phyloP scores from a whole-genome alignment of 192 early-diverging fungal species.

The Entomortierella chlamydospora region DNA sequence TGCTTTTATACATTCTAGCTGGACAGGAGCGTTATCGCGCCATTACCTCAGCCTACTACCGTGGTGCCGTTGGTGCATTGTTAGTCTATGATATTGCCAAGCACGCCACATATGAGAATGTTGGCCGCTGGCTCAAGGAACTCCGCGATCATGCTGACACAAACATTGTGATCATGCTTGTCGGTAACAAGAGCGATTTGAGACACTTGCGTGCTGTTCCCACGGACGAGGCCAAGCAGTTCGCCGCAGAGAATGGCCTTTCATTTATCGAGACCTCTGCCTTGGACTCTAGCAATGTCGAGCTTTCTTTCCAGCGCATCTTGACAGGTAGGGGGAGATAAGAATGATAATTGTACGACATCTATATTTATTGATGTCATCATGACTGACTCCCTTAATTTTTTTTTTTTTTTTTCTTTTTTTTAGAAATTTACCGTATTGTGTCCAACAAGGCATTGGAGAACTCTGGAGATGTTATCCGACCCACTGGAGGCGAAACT shows the following conservation, averaged over 20 bases:
- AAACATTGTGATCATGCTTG: slow-evolving; percentile 99
- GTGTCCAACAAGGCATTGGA: slow-evolving; percentile 97
- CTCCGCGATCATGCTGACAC: slow-evolving; percentile 95
- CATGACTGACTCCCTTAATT: neutral
- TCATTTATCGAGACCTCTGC: slow-evolving; percentile 99
- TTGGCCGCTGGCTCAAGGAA: slow-evolving; percentile 98
- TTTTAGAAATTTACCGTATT: slow-evolving; percentile 92
- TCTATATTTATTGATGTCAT: neutral
- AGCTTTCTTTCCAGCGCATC: slow-evolving; percentile 95
- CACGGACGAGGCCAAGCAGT: slow-evolving; percentile 97
- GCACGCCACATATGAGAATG: slow-evolving; percentile 95
- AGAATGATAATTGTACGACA: no score
- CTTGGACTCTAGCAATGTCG: slow-evolving; percentile 96
- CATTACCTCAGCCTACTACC: slow-evolving; percentile 91
- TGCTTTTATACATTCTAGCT: slow-evolving; percentile 46
- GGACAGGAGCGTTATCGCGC: slow-evolving; percentile 86
- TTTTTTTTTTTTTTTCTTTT: neutral
- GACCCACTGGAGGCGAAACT: slow-evolving; percentile 76
- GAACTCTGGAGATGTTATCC: slow-evolving; percentile 74
- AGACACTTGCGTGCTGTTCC: slow-evolving; percentile 95
- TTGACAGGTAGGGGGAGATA: slow-evolving; percentile 85
- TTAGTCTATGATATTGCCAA: slow-evolving; percentile 99
- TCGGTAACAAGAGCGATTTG: slow-evolving; percentile 99
- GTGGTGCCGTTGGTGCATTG: slow-evolving; percentile 96
- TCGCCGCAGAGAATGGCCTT: slow-evolving; percentile 94